Conservation (phyloP, 441 rosid genomes). For the Populus tomentosa region DNA sequence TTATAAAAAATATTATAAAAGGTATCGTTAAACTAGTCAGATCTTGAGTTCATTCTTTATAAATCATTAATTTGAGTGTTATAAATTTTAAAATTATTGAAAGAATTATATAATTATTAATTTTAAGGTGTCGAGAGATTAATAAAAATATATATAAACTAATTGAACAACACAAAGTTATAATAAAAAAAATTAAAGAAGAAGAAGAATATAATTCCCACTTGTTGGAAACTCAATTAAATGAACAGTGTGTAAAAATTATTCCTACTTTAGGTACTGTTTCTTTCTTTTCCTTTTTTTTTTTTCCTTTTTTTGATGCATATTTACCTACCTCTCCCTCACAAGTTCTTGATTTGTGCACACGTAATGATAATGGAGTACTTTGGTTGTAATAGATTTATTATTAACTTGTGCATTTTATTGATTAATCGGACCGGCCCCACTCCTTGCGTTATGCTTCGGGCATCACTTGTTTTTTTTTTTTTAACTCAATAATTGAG, state of each 20-base stretch:
- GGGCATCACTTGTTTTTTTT: conserved; percentile 13
- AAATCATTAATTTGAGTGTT: too few species aligned
- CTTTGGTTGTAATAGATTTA: not conserved
- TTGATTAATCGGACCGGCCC: conserved; percentile 25
- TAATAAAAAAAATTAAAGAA: too few species aligned
- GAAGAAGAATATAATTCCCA: not conserved
- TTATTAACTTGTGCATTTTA: conserved; percentile 7
- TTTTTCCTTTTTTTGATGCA: not conserved
- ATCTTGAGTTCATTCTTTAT: too few species aligned
- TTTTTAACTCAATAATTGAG: conserved; percentile 26
- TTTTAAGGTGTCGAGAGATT: too few species aligned
- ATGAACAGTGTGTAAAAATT: too few species aligned
- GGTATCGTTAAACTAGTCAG: too few species aligned
- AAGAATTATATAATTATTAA: too few species aligned
- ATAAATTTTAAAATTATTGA: too few species aligned
- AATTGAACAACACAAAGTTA: too few species aligned
- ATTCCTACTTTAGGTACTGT: not conserved
- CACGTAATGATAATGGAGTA: not conserved
- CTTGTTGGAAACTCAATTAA: not conserved
- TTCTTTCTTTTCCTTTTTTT: too few species aligned
- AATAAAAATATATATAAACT: too few species aligned
- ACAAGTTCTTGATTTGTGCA: not conserved
- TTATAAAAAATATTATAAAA: too few species aligned
- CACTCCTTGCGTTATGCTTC: conserved; percentile 16
- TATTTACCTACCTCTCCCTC: not conserved